These are phyloP conservation scores for Tetrapisispora phaffii DNA, from an alignment of 805 yeast species.

Conservation along the genomic window DNA sequence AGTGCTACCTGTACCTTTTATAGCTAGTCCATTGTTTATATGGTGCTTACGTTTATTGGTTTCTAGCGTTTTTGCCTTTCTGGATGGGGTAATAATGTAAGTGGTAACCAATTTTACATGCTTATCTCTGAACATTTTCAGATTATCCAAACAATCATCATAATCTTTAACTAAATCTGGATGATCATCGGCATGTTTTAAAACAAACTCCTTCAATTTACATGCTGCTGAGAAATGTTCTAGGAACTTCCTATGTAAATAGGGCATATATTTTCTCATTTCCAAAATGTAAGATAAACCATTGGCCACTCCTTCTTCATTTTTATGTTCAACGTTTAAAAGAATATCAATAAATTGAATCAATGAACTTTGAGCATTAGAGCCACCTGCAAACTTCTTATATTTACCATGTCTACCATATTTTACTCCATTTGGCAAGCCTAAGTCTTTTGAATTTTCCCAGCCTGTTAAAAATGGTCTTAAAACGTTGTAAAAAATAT, in stretches of 20 bases:
- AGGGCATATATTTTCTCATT: conserved; percentile 88
- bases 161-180: conserved; percentile 61
- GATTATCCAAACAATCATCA: conserved; percentile 84
- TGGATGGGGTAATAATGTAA: conserved; percentile 74
- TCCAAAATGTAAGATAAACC: conserved; percentile 55
- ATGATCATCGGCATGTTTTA: conserved; percentile 28
- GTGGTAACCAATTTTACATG: conserved; percentile 90
- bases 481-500: conserved; percentile 73
- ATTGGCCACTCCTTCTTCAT: conserved; percentile 33
- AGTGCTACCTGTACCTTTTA: conserved; percentile 84
- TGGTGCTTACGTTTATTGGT: background rate
- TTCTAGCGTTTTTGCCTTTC: background rate
- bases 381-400: conserved; percentile 71
- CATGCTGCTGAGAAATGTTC: conserved; percentile 48
- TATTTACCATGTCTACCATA: conserved; percentile 59
- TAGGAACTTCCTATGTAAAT: conserved; percentile 68
- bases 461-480: conserved; percentile 92
- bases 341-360: conserved; percentile 79
- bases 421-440: conserved; percentile 66
- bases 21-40: conserved; percentile 30
- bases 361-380: conserved; percentile 86
- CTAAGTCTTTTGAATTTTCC: conserved; percentile 83
- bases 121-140: conserved; percentile 80
- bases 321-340: conserved; percentile 56
- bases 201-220: conserved; percentile 56